Conservation (phyloP, 352 stramenopile genomes). For the Globisporangium camurandrum region DNA sequence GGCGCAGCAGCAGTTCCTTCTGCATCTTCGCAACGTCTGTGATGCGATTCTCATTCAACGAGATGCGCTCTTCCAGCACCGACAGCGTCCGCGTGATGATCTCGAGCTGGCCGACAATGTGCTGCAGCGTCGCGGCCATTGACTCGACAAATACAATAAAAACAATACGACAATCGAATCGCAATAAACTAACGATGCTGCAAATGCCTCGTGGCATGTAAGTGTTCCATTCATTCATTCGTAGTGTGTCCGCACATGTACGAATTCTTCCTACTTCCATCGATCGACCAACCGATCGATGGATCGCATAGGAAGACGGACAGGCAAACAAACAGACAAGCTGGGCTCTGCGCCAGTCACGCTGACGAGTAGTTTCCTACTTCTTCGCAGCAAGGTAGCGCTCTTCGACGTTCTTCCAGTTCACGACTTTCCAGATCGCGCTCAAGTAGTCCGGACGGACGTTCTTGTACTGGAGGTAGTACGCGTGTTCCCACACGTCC, state of each 20-base stretch:
- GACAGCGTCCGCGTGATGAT: conserved; percentile 83
- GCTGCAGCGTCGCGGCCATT: conserved; percentile 64
- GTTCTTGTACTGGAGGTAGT: conserved; percentile 97
- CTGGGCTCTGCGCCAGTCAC: too few relatives aligned
- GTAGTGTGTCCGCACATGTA: too few relatives aligned
- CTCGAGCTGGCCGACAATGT: conserved; percentile 87
- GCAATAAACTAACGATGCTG: too few relatives aligned
- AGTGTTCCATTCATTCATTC: too few relatives aligned
- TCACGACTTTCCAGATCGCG: conserved; percentile 91
- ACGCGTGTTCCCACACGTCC: conserved; percentile 97
- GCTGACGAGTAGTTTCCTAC: too few relatives aligned
- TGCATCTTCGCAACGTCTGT: conserved; percentile 52
- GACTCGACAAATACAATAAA: too few relatives aligned
- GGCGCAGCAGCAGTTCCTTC: conserved; percentile 44
- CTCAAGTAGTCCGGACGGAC: conserved; percentile 93
- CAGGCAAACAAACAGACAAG: too few relatives aligned
- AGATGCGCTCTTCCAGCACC: conserved; percentile 80
- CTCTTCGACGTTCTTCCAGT: conserved; percentile 92
- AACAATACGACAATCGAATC: too few relatives aligned
- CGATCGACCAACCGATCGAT: too few relatives aligned
- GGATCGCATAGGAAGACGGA: too few relatives aligned
- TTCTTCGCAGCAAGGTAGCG: conserved; percentile 67
- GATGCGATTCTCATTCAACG: conserved; percentile 77
- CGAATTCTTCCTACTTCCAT: too few relatives aligned
- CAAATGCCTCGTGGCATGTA: too few relatives aligned